Evolutionary conservation across 1,284 basidiomycete genomes (phyloP).

Genomic region (Ganoderma leucocontextum): DNA sequence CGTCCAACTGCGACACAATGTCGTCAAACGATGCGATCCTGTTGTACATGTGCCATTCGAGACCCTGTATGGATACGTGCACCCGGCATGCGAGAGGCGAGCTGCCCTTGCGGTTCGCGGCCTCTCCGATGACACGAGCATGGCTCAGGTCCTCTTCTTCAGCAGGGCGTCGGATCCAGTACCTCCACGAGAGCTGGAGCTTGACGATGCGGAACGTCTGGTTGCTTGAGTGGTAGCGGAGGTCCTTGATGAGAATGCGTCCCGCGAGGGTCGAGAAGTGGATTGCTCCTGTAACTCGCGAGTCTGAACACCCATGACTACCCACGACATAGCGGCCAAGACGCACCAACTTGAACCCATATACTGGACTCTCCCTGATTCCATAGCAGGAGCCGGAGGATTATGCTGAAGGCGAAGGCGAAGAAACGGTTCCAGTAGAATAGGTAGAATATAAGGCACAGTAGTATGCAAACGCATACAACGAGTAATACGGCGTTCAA

Average conservation of each 20-base stretch:
- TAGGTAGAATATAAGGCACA: constrained; percentile 79
- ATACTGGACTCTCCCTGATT: constrained; percentile 71
- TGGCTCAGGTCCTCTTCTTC: constrained; percentile 71
- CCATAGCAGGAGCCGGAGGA: constrained; percentile 76
- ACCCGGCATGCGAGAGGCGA: constrained; percentile 76
- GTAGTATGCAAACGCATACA: constrained; percentile 74
- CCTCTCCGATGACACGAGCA: constrained; percentile 59
- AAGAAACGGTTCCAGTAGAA: constrained; percentile 92
- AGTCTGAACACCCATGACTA: background rate
- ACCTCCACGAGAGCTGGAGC: constrained; percentile 88
- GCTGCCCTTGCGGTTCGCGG: constrained; percentile 41
- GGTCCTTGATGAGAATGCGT: constrained; percentile 84
- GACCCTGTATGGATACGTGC: constrained; percentile 79
- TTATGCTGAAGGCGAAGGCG: constrained; percentile 67
- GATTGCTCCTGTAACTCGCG: constrained; percentile 69
- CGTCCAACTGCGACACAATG: constrained; percentile 80
- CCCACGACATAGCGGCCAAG: background rate
- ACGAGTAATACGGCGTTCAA: constrained; percentile 71
- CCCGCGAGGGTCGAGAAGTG: constrained; percentile 91
- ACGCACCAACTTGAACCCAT: constrained; percentile 81
- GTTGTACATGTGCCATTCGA: constrained; percentile 94
- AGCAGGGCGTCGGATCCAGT: constrained; percentile 84
- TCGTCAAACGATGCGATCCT: constrained; percentile 86
- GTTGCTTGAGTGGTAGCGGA: constrained; percentile 90
- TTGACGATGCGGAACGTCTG: constrained; percentile 86